Conservation (phyloP, 2,329 filamentous ascomycete species). For the Claviceps fusiformis region DNA sequence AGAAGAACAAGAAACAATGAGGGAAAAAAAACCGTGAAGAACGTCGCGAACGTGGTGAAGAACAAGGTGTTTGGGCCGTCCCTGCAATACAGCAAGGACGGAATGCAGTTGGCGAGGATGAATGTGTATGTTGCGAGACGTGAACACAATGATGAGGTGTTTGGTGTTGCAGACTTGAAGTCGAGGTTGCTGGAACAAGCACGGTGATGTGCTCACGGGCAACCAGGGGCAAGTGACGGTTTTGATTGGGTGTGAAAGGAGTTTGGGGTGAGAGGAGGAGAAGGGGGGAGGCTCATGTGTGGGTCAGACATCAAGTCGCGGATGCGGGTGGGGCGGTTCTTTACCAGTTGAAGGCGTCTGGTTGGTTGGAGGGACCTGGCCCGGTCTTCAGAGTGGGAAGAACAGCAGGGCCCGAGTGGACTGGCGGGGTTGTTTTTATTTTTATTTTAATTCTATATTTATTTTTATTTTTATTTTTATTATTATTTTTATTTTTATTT, state of each 20-base stretch:
- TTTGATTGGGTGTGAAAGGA: constrained; percentile 9
- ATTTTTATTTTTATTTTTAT: no score
- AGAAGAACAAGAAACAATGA: neutral
- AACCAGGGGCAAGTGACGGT: constrained; percentile 4
- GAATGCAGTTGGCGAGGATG: neutral
- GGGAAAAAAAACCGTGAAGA: no score
- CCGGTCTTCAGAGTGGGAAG: no score
- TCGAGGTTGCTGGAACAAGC: constrained; percentile 5
- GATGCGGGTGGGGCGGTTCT: constrained; percentile 2
- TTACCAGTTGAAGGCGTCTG: constrained; percentile 3
- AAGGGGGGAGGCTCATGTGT: neutral
- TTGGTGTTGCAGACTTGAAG: constrained; percentile 1
- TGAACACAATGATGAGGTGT: neutral
- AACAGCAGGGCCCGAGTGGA: no score
- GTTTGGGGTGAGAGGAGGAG: neutral
- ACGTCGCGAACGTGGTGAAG: neutral
- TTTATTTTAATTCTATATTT: no score
- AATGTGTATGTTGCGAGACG: constrained; percentile 1
- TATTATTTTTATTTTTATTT: no score
- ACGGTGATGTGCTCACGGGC: constrained; percentile 15
- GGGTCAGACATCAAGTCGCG: neutral
- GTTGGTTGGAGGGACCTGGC: neutral
- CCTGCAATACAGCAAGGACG: neutral
- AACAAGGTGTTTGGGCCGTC: neutral
- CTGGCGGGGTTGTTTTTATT: no score